Percentiles rank a stretch among this genome's conserved stretches.
phyloP scores from a whole-genome alignment of 192 early-diverging fungal species.

The Oehlia diaphana region DNA sequence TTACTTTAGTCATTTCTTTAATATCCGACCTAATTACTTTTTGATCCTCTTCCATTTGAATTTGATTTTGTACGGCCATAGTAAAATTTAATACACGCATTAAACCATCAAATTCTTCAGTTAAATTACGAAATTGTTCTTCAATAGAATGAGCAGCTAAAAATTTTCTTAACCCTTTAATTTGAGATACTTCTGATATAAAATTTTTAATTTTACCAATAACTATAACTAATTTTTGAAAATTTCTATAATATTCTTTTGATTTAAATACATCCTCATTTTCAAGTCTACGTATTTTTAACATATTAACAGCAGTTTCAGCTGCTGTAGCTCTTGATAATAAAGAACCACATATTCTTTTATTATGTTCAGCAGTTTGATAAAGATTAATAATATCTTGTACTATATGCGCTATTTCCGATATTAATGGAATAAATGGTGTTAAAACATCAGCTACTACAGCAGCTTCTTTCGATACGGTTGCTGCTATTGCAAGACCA shows the following conservation, averaged over 20 bases:
- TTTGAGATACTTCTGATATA: slow-evolving; percentile 23
- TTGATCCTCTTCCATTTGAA: slow-evolving; percentile 19
- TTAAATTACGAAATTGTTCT: slow-evolving; percentile 14
- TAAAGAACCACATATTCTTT: slow-evolving; percentile 24
- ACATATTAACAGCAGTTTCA: slow-evolving; percentile 17
- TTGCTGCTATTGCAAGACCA: background rate
- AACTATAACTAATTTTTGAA: slow-evolving; percentile 11
- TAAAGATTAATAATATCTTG: slow-evolving; percentile 20
- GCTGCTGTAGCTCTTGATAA: slow-evolving; percentile 11
- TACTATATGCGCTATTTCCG: background rate
- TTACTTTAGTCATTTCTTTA: slow-evolving; percentile 10
- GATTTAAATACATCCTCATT: slow-evolving; percentile 19
- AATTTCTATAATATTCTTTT: slow-evolving; percentile 28
- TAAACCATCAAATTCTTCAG: slow-evolving; percentile 24
- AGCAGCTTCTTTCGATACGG: background rate
- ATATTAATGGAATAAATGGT: slow-evolving; percentile 30
- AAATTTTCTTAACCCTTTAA: slow-evolving; percentile 29
- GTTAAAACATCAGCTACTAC: slow-evolving; percentile 1
- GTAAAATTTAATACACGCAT: slow-evolving; percentile 24
- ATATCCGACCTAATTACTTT: slow-evolving; percentile 3
- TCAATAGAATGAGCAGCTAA: slow-evolving; percentile 8
- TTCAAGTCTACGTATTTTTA: slow-evolving; percentile 22
- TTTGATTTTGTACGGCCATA: slow-evolving; percentile 15
- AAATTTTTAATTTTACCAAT: slow-evolving; percentile 23
- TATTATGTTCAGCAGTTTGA: slow-evolving; percentile 30